Evolutionary conservation across 441 rosid species (phyloP).

Genomic region (Bruguiera hainesii): DNA sequence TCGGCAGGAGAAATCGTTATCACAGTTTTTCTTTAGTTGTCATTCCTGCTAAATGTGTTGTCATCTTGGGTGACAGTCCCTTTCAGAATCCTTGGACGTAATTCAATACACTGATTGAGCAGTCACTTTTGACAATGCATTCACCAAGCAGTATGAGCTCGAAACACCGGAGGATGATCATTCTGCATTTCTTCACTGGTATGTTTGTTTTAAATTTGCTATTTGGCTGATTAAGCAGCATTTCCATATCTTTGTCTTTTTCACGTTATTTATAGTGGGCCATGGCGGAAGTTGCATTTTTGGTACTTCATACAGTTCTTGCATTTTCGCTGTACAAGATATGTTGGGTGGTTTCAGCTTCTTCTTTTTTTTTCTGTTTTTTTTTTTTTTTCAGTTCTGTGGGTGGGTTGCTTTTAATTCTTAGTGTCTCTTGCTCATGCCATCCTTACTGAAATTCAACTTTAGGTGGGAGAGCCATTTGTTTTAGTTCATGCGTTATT

Average conservation of each 20-base stretch:
- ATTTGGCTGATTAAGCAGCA: constrained; percentile 14
- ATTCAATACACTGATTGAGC: constrained; percentile 85
- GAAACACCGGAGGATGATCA: constrained; percentile 81
- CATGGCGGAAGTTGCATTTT: constrained; percentile 3
- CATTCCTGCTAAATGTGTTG: constrained; percentile 8
- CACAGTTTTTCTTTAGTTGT: neutral
- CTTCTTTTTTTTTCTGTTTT: neutral
- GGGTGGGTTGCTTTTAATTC: neutral
- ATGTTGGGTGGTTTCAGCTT: neutral
- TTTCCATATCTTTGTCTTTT: neutral
- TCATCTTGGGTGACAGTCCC: constrained; percentile 58
- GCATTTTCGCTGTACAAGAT: neutral
- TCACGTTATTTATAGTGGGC: neutral
- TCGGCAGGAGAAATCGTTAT: too few relatives aligned
- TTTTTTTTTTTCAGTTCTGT: neutral
- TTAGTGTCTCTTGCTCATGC: neutral
- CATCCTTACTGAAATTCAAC: neutral
- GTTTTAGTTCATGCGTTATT: neutral
- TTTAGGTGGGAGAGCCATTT: neutral
- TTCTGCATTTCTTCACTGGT: constrained; percentile 93
- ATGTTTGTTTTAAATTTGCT: constrained; percentile 23
- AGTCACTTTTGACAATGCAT: constrained; percentile 85
- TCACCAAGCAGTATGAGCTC: constrained; percentile 74
- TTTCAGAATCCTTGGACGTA: constrained; percentile 96
- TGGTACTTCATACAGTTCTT: neutral